phyloP scores from a whole-genome alignment of 768 basidiomycete species.

The Mrakia frigida region DNA sequence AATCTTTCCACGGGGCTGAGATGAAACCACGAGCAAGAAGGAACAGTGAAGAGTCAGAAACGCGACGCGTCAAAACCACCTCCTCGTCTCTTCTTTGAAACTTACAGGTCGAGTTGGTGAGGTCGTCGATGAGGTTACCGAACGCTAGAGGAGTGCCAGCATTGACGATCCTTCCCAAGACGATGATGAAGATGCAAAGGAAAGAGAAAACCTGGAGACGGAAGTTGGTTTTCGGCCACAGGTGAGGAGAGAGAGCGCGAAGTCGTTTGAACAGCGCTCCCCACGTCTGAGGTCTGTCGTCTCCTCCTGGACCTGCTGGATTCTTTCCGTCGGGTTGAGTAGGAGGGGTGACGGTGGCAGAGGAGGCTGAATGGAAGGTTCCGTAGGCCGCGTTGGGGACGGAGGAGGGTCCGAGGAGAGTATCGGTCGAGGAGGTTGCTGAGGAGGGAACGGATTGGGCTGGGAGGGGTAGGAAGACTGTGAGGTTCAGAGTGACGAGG shows the following conservation, averaged over 20 bases:
- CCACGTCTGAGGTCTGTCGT: slow-evolving; percentile 18
- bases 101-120: slow-evolving; percentile 32
- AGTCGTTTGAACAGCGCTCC: slow-evolving; percentile 55
- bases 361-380: slow-evolving; percentile 5
- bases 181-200: slow-evolving; percentile 63
- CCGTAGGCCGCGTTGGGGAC: slow-evolving; percentile 12
- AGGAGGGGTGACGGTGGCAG: background rate
- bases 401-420: background rate
- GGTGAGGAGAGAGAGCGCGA: slow-evolving; percentile 63
- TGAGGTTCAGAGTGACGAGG: background rate
- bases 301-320: background rate
- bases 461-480: background rate
- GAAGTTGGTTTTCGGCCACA: slow-evolving; percentile 70
- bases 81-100: background rate
- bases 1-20: background rate
- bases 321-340: background rate
- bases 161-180: slow-evolving; percentile 72
- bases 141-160: slow-evolving; percentile 64
- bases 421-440: background rate
- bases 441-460: background rate
- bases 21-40: slow-evolving; percentile 55
- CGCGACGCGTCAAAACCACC: slow-evolving; percentile 10
- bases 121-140: slow-evolving; percentile 54
- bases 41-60: slow-evolving; percentile 56
- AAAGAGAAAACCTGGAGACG: slow-evolving; percentile 66